Conservation (phyloP, 2,329 filamentous ascomycete species). For the Geoglossum cookeanum region DNA sequence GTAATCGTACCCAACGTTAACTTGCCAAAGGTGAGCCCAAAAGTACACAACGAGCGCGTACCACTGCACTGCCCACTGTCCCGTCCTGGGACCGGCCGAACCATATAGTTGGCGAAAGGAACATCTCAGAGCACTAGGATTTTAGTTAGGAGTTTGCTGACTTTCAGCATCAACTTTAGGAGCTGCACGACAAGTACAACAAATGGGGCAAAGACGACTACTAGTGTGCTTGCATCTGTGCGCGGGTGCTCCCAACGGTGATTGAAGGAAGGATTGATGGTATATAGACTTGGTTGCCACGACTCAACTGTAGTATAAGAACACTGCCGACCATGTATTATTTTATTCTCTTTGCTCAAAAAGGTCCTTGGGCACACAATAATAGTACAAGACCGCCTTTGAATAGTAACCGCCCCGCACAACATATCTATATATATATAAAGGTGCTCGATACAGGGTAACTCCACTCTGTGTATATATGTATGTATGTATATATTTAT, state of each 20-base stretch:
- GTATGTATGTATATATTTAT: too few species aligned
- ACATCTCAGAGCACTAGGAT: not conserved
- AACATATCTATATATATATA: too few species aligned
- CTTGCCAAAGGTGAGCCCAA: slow-evolving; percentile 54
- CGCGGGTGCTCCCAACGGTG: not conserved
- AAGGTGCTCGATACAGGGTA: too few species aligned
- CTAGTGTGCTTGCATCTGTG: slow-evolving; percentile 20
- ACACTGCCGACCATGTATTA: too few species aligned
- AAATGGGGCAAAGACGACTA: slow-evolving; percentile 99
- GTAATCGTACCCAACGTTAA: slow-evolving; percentile 89
- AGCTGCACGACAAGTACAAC: slow-evolving; percentile 94
- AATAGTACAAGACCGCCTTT: too few species aligned
- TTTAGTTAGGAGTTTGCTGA: not conserved
- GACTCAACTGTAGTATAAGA: too few species aligned
- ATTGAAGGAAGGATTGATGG: too few species aligned
- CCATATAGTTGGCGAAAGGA: not conserved
- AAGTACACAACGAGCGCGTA: not conserved
- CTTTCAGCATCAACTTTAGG: slow-evolving; percentile 26
- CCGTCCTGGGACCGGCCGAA: not conserved
- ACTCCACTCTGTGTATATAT: too few species aligned
- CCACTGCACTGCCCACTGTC: not conserved
- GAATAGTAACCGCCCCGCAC: too few species aligned
- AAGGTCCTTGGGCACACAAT: too few species aligned
- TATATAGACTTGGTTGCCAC: too few species aligned
- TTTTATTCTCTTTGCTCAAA: too few species aligned